Evolutionary conservation across 805 yeast species (phyloP).

Genomic region (Pichia nanzhaoensis): DNA sequence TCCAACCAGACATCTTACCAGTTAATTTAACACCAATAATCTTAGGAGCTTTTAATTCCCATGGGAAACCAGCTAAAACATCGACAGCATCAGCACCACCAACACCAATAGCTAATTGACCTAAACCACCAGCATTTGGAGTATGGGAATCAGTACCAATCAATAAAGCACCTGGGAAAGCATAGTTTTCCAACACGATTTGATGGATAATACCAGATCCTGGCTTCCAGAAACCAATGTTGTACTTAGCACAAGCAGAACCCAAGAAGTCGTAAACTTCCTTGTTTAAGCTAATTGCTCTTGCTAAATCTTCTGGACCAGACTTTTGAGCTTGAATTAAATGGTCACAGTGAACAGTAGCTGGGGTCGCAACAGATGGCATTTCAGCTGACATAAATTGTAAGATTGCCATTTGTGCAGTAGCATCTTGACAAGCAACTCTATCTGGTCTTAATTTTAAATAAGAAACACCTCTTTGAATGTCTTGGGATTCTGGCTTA

Average conservation of each 20-base stretch:
- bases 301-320: constrained; percentile 73
- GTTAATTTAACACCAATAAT: constrained; percentile 89
- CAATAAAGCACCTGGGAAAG: constrained; percentile 96
- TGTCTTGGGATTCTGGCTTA: constrained; percentile 72
- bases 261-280: constrained; percentile 95
- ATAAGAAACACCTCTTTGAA: constrained; percentile 79
- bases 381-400: constrained; percentile 98
- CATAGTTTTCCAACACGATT: constrained; percentile 92
- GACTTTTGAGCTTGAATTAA: constrained; percentile 95
- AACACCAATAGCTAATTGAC: constrained; percentile 98
- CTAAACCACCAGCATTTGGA: constrained; percentile 98
- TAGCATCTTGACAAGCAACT: constrained; percentile 99
- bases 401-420: constrained; percentile 97
- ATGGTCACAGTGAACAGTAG: constrained; percentile 96
- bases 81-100: constrained; percentile 99
- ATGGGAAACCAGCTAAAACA: constrained; percentile 92
- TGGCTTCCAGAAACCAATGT: constrained; percentile 98
- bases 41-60: constrained; percentile 98
- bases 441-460: constrained; percentile 93
- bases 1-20: constrained; percentile 87
- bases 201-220: constrained; percentile 99
- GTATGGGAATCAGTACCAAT: constrained; percentile 98
- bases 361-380: constrained; percentile 83
- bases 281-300: constrained; percentile 78
- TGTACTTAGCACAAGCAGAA: constrained; percentile 89